phyloP scores from a whole-genome alignment of 345 rosid genomes.

The Bruguiera parviflora region DNA sequence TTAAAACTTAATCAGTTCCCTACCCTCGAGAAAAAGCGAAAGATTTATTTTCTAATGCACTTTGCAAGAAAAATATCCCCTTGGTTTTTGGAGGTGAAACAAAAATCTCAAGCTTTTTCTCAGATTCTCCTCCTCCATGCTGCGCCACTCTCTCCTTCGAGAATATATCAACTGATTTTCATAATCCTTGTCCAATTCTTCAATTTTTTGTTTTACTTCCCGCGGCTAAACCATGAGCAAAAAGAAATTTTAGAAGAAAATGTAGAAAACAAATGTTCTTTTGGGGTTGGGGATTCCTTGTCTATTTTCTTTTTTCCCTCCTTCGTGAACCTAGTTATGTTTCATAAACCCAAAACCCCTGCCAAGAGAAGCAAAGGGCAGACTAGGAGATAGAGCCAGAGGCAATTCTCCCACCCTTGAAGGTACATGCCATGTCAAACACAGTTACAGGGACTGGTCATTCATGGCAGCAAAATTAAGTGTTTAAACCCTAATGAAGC shows the following conservation, averaged over 20 bases:
- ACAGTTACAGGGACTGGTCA: no score
- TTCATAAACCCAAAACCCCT: no score
- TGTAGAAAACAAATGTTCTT: not conserved
- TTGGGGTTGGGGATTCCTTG: not conserved
- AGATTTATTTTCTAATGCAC: not conserved
- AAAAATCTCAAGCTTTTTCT: constrained; percentile 64
- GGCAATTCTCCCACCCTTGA: no score
- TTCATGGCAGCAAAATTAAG: no score
- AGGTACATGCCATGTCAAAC: no score
- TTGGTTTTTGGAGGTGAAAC: not conserved
- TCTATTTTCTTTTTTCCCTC: no score
- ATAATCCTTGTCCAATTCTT: constrained; percentile 64
- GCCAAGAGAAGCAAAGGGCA: no score
- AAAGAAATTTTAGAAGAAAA: not conserved
- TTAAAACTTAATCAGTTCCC: not conserved
- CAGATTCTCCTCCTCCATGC: constrained; percentile 61
- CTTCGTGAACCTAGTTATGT: no score
- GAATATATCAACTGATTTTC: constrained; percentile 57
- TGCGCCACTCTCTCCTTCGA: constrained; percentile 68
- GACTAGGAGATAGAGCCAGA: no score
- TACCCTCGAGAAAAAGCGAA: not conserved
- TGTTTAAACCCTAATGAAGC: no score
- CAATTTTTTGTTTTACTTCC: constrained; percentile 43
- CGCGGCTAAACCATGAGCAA: constrained; percentile 37
- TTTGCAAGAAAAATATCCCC: not conserved